Percentiles rank a stretch among this genome's conserved stretches.
These are phyloP conservation scores for Sanghuangporus weigelae DNA, from an alignment of 1,284 basidiomycete species.

Conservation along the genomic window DNA sequence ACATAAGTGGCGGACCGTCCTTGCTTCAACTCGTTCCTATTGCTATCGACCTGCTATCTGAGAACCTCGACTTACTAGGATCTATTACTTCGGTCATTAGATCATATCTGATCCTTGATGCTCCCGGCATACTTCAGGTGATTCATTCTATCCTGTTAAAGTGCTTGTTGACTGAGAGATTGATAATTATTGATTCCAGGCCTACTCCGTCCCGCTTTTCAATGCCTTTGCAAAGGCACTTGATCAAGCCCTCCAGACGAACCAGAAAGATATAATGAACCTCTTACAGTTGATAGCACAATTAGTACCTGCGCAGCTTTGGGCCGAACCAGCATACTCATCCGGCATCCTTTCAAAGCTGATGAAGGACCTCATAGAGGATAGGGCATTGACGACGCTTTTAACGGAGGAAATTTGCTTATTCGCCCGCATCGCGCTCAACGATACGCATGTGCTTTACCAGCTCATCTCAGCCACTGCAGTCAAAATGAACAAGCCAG, in stretches of 20 bases:
- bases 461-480: slow-evolving; percentile 62
- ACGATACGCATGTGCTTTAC: slow-evolving; percentile 57
- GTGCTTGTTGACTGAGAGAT: slow-evolving; percentile 18
- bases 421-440: slow-evolving; percentile 62
- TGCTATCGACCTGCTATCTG: slow-evolving; percentile 53
- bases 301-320: slow-evolving; percentile 51
- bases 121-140: slow-evolving; percentile 63
- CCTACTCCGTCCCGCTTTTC: slow-evolving; percentile 48
- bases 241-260: slow-evolving; percentile 41
- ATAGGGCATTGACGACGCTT: slow-evolving; percentile 50
- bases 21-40: slow-evolving; percentile 69
- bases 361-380: slow-evolving; percentile 52
- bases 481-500: slow-evolving; percentile 38
- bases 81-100: slow-evolving; percentile 67
- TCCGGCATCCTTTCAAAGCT: slow-evolving; percentile 65
- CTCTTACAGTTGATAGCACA: slow-evolving; percentile 56
- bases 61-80: slow-evolving; percentile 75
- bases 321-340: slow-evolving; percentile 65
- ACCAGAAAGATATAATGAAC: slow-evolving; percentile 53
- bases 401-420: slow-evolving; percentile 64
- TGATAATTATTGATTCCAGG: background rate
- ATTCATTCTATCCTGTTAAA: background rate
- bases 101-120: slow-evolving; percentile 77
- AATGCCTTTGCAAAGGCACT: slow-evolving; percentile 46
- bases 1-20: slow-evolving; percentile 41